phyloP scores from a whole-genome alignment of 73 alveolate species.

The Tetrahymena thermophila region DNA sequence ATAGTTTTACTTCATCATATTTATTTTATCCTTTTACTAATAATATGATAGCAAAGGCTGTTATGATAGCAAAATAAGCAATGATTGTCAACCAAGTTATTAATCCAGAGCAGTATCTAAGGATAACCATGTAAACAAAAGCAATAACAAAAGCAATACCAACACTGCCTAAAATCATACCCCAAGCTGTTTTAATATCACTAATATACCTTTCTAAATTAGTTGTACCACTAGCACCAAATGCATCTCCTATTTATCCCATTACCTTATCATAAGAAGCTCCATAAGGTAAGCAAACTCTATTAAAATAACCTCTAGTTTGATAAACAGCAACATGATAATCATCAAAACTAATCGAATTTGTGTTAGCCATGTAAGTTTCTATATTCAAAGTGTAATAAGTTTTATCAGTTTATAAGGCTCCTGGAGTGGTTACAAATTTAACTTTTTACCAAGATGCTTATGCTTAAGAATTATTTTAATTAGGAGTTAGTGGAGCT shows the following conservation, averaged over 20 bases:
- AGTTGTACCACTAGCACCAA: background rate
- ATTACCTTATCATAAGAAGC: background rate
- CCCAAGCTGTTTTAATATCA: constrained; percentile 57
- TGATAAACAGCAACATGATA: background rate
- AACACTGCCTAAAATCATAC: constrained; percentile 32
- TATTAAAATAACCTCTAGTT: background rate
- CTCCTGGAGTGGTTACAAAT: background rate
- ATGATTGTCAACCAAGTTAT: constrained; percentile 22
- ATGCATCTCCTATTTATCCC: background rate
- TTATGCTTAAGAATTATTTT: background rate
- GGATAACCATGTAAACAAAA: constrained; percentile 17
- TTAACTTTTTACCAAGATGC: background rate
- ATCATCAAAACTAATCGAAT: background rate
- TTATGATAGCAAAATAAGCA: constrained; percentile 7
- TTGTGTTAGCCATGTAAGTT: background rate
- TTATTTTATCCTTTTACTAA: background rate
- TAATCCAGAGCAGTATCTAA: constrained; percentile 27
- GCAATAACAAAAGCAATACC: constrained; percentile 29
- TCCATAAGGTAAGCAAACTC: background rate
- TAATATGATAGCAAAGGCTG: background rate
- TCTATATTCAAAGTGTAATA: background rate
- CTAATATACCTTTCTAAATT: constrained; percentile 39
- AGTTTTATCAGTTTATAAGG: background rate
- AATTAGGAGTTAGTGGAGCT: background rate
- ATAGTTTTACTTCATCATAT: background rate